These are phyloP conservation scores for Fusarium torulosum DNA, from an alignment of 2,329 filamentous ascomycete species.

Conservation along the genomic window DNA sequence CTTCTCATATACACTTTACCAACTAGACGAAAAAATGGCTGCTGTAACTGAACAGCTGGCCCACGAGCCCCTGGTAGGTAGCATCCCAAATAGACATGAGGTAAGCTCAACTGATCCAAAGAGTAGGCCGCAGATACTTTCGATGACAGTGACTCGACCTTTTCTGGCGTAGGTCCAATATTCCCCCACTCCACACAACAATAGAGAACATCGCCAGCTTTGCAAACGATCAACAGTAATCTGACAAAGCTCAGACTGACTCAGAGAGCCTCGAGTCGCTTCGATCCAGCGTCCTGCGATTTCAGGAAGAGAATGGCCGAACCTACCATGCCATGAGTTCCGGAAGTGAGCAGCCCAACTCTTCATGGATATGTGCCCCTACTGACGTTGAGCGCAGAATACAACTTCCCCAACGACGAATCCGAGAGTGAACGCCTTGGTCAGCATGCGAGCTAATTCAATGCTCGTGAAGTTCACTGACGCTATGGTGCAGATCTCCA, in stretches of 20 bases:
- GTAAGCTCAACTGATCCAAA: accelerated
- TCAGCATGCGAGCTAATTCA: accelerated
- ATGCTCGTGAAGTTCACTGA: neutral
- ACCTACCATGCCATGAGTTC: conserved; percentile 22
- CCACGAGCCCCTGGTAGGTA: neutral
- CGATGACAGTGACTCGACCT: conserved; percentile 10
- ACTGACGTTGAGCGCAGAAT: neutral
- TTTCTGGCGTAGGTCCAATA: conserved; percentile 2
- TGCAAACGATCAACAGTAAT: too few species aligned
- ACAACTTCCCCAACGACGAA: conserved; percentile 12
- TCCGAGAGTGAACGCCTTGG: conserved; percentile 17
- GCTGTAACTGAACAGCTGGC: neutral
- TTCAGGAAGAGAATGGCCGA: conserved; percentile 20
- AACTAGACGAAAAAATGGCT: neutral
- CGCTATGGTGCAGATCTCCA: neutral
- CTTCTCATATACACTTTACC: accelerated
- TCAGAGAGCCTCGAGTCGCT: conserved; percentile 15
- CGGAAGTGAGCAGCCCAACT: neutral
- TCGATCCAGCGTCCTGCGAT: conserved; percentile 9
- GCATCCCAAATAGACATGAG: accelerated
- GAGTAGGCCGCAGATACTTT: neutral
- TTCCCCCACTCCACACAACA: accelerated
- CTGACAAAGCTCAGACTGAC: neutral
- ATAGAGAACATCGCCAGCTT: accelerated
- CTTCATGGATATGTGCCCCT: accelerated